A percentile compares a stretch with the other conserved stretches of the same genome.
These are phyloP conservation scores for Apiotrichum brassicae DNA, from an alignment of 1,284 basidiomycete genomes.

Conservation along the genomic window DNA sequence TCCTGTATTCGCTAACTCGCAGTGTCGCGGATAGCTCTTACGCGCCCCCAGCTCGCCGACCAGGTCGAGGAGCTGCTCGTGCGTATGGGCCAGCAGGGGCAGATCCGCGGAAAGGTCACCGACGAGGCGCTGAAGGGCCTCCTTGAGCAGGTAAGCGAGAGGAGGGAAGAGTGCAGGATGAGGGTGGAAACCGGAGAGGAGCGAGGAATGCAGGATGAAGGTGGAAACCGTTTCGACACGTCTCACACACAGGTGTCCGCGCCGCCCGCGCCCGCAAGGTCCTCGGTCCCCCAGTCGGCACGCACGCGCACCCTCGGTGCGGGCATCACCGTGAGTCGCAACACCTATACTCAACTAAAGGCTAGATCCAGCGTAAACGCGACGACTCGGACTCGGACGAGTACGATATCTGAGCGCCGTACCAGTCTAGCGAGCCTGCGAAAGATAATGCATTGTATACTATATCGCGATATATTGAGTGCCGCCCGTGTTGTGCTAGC, in stretches of 20 bases:
- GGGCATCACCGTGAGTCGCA: conserved; percentile 41
- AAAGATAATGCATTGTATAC: too few species aligned
- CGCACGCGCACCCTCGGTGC: conserved; percentile 38
- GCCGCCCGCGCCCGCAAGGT: conserved; percentile 26
- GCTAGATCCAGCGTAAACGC: conserved; percentile 45
- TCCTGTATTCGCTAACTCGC: too few species aligned
- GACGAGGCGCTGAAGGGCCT: conserved; percentile 86
- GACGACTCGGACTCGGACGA: conserved; percentile 48
- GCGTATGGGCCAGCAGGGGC: conserved; percentile 88
- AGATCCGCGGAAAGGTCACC: conserved; percentile 74
- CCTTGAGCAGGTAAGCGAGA: conserved; percentile 70
- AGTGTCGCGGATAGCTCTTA: conserved; percentile 88
- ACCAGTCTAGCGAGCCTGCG: too few species aligned
- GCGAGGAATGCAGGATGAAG: too few species aligned
- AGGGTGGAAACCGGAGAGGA: neutral
- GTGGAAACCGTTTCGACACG: too few species aligned
- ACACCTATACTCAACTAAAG: neutral
- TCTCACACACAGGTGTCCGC: conserved; percentile 31
- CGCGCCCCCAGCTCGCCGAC: conserved; percentile 77
- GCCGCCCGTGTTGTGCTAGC: too few species aligned
- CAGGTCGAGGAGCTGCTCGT: conserved; percentile 81
- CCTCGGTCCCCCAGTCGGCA: conserved; percentile 24
- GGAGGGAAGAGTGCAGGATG: too few species aligned
- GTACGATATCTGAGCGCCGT: conserved; percentile 36
- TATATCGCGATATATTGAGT: too few species aligned